Evolutionary conservation across 1,139 yeast species (phyloP).

Genomic region (Arxiozyma heterogenica): DNA sequence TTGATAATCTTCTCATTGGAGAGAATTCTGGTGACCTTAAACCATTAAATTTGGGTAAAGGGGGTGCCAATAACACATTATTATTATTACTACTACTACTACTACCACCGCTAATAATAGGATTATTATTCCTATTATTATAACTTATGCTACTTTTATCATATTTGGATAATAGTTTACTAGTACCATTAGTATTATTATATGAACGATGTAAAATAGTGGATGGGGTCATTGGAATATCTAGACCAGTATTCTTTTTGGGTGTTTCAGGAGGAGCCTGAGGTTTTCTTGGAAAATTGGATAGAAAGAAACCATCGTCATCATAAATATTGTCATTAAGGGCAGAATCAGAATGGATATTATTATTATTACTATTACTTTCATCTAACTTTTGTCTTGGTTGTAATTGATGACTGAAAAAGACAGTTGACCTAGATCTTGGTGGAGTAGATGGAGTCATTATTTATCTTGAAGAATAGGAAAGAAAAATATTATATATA

Average conservation of each 20-base stretch:
- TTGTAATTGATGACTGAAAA: background rate
- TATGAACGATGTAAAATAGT: background rate
- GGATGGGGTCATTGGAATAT: constrained; percentile 25
- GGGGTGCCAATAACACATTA: constrained; percentile 7
- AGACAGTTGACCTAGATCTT: constrained; percentile 18
- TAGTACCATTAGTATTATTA: background rate
- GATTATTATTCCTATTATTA: background rate
- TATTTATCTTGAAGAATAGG: background rate
- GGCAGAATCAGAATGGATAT: no score
- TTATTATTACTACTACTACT: background rate
- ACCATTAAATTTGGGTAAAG: constrained; percentile 10
- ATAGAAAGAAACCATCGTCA: background rate
- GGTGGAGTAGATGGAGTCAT: constrained; percentile 27
- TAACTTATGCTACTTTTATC: constrained; percentile 7
- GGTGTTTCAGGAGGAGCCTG: constrained; percentile 10
- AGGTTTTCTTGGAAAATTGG: background rate
- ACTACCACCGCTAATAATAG: no score
- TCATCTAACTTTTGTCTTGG: background rate
- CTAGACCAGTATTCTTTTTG: constrained; percentile 2
- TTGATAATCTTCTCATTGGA: constrained; percentile 14
- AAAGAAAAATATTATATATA: background rate
- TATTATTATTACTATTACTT: background rate
- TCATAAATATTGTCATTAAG: no score
- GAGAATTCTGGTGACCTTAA: constrained; percentile 28
- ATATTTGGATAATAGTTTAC: no score